Conservation (phyloP, 768 basidiomycete species). For the Nidula microcarpa region DNA sequence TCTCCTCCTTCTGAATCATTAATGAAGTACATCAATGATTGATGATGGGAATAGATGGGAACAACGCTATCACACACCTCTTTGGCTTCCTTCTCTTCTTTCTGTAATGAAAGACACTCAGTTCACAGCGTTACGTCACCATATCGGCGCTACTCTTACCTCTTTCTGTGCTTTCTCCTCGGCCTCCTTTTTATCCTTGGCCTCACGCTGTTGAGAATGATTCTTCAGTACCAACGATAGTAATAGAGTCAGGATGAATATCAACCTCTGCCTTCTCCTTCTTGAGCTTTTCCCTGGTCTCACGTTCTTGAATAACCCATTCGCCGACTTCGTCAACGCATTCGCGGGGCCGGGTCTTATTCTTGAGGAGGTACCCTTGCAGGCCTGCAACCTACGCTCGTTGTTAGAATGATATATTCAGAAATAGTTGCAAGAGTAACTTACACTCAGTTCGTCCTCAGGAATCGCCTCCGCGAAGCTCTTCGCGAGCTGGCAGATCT, state of each 20-base stretch:
- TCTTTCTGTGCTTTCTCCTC: slow-evolving; percentile 61
- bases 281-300: slow-evolving; percentile 81
- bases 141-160: slow-evolving; percentile 25
- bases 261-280: slow-evolving; percentile 65
- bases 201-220: slow-evolving; percentile 55
- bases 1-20: slow-evolving; percentile 42
- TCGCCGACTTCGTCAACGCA: slow-evolving; percentile 76
- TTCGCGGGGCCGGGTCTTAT: slow-evolving; percentile 86
- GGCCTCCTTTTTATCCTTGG: slow-evolving; percentile 75
- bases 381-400: slow-evolving; percentile 66
- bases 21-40: slow-evolving; percentile 14
- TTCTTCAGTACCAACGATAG: slow-evolving; percentile 9
- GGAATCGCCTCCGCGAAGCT: slow-evolving; percentile 81
- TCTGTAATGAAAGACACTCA: slow-evolving; percentile 17
- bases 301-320: slow-evolving; percentile 80
- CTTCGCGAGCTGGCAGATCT: slow-evolving; percentile 76
- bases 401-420: background rate
- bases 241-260: slow-evolving; percentile 8
- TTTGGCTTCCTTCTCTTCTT: slow-evolving; percentile 48
- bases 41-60: slow-evolving; percentile 2
- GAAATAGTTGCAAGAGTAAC: slow-evolving; percentile 15
- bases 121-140: background rate
- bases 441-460: slow-evolving; percentile 82
- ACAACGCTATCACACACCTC: slow-evolving; percentile 34
- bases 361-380: slow-evolving; percentile 85